phyloP scores from a whole-genome alignment of 148 eudicot species.

The Cornus controversa region DNA sequence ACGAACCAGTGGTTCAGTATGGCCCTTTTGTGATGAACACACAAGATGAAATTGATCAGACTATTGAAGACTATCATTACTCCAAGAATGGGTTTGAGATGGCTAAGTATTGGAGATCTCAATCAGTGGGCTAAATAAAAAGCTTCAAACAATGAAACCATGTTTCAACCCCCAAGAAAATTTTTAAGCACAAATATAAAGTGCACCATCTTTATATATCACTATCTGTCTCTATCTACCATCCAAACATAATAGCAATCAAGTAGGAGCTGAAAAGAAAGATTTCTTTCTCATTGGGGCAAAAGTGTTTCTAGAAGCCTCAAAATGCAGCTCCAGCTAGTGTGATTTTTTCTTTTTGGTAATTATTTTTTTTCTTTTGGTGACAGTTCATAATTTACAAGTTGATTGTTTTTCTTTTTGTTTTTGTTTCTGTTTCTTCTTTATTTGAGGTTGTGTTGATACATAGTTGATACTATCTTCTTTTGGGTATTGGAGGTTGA shows the following conservation, averaged over 20 bases:
- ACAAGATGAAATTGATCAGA: slow-evolving; percentile 74
- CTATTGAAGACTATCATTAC: slow-evolving; percentile 71
- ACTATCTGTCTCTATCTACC: slow-evolving; percentile 2
- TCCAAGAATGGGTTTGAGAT: slow-evolving; percentile 82
- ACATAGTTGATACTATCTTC: not conserved
- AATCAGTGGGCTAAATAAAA: slow-evolving; percentile 7
- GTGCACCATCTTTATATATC: not conserved
- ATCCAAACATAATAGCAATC: not conserved
- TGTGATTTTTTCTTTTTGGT: not conserved
- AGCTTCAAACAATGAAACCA: not conserved
- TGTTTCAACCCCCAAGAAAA: not conserved
- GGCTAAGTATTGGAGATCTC: slow-evolving; percentile 77
- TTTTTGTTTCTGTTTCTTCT: not conserved
- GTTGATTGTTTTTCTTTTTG: not conserved
- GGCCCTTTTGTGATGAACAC: slow-evolving; percentile 99
- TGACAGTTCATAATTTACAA: slow-evolving; percentile 1
- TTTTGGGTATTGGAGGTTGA: not conserved
- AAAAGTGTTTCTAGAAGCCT: slow-evolving; percentile 25
- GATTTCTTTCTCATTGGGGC: not conserved
- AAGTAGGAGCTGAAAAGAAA: not conserved
- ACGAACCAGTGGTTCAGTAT: slow-evolving; percentile 86
- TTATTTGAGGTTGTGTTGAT: not conserved
- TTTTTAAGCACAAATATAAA: slow-evolving; percentile 2
- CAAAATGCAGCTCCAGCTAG: not conserved
- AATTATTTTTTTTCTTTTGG: not conserved